phyloP scores from a whole-genome alignment of 345 rosid genomes.

The Gossypium thurberi region DNA sequence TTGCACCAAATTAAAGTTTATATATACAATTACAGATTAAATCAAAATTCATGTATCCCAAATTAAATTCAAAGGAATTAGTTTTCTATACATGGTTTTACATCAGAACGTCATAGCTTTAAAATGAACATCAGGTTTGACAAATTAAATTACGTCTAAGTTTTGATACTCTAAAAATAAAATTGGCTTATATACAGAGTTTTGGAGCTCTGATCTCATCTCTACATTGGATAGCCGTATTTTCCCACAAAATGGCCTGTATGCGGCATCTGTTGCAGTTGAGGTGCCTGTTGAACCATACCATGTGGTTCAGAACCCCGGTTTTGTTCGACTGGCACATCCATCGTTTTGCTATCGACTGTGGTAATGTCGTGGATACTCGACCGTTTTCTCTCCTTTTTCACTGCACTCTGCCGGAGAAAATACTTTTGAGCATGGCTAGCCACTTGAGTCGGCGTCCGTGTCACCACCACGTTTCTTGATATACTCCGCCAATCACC shows the following conservation, averaged over 20 bases:
- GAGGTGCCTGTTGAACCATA: constrained; percentile 19
- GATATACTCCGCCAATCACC: constrained; percentile 95
- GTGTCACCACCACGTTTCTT: constrained; percentile 69
- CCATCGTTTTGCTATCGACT: constrained; percentile 17
- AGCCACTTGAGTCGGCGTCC: constrained; percentile 86
- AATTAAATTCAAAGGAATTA: too few relatives aligned
- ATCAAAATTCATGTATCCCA: too few relatives aligned
- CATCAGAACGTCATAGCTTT: too few relatives aligned
- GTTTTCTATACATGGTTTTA: too few relatives aligned
- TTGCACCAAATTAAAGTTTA: too few relatives aligned
- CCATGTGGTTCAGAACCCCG: constrained; percentile 19
- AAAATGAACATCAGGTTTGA: too few relatives aligned
- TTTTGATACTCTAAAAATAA: too few relatives aligned
- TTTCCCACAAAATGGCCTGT: constrained; percentile 14
- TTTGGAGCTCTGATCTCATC: not conserved
- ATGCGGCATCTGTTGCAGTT: constrained; percentile 22
- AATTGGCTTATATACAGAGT: constrained; percentile 9
- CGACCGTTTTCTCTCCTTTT: constrained; percentile 73
- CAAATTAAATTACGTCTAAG: too few relatives aligned
- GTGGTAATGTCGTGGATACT: constrained; percentile 84
- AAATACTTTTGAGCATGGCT: constrained; percentile 95
- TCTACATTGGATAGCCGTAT: constrained; percentile 23
- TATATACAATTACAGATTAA: too few relatives aligned
- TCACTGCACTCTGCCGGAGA: constrained; percentile 54
- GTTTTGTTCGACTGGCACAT: constrained; percentile 16